These are phyloP conservation scores for Periglandula ipomoeae DNA, from an alignment of 2,329 filamentous ascomycete genomes.

Conservation along the genomic window DNA sequence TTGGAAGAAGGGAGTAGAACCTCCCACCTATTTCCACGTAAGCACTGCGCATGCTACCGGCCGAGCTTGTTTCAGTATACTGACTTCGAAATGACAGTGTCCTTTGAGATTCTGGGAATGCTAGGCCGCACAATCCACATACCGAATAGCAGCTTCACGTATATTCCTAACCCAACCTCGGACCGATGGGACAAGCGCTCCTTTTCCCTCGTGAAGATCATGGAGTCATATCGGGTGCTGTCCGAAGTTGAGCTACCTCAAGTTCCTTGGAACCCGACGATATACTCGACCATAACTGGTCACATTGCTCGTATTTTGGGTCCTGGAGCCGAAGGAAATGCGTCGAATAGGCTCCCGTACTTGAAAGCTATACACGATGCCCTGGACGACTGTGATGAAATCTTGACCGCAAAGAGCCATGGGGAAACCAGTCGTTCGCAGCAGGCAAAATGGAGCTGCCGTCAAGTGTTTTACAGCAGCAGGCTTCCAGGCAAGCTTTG, in stretches of 20 bases:
- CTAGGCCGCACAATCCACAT: constrained; percentile 41
- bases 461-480: too few relatives aligned
- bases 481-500: constrained; percentile 9
- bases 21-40: constrained; percentile 42
- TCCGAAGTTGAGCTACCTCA: constrained; percentile 16
- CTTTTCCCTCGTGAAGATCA: constrained; percentile 32
- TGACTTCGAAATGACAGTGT: constrained; percentile 26
- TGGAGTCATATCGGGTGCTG: constrained; percentile 28
- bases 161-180: constrained; percentile 47
- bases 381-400: constrained; percentile 32
- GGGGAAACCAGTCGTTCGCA: too few relatives aligned
- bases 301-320: constrained; percentile 18
- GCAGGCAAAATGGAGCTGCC: too few relatives aligned
- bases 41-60: constrained; percentile 6
- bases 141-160: constrained; percentile 38
- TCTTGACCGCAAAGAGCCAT: constrained; percentile 26
- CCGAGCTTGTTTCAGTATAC: too few relatives aligned
- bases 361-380: constrained; percentile 31
- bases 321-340: constrained; percentile 14
- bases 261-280: constrained; percentile 12
- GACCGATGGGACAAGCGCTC: constrained; percentile 44
- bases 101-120: constrained; percentile 53
- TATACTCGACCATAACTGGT: constrained; percentile 16
- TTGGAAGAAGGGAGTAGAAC: constrained; percentile 27
- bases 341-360: constrained; percentile 21